Percentiles rank a stretch among this genome's conserved stretches.
These are phyloP conservation scores for Dissophora ornata DNA, from an alignment of 192 early-diverging fungal genomes.

Conservation along the genomic window DNA sequence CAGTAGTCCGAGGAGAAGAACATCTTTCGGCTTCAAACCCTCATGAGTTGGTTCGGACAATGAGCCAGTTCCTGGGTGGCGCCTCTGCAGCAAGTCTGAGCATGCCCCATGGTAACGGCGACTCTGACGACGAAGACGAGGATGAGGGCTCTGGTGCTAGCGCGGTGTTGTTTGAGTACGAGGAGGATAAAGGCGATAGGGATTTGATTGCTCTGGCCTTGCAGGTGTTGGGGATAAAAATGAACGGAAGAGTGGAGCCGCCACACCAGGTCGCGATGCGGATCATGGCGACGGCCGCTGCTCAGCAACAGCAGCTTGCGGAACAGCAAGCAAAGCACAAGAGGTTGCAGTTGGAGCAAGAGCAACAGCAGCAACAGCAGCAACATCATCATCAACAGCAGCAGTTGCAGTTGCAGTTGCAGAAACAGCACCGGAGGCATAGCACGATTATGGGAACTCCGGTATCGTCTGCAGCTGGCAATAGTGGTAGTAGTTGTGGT, in stretches of 20 bases:
- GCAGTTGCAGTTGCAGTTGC: too few relatives aligned
- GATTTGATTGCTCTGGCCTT: slow-evolving; percentile 81
- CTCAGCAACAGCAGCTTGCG: slow-evolving; percentile 35
- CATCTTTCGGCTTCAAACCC: neutral
- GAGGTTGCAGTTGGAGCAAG: neutral
- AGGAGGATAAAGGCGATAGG: slow-evolving; percentile 73
- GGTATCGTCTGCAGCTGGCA: neutral
- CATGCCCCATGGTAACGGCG: slow-evolving; percentile 4
- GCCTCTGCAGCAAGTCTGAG: slow-evolving; percentile 4
- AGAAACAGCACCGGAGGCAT: too few relatives aligned
- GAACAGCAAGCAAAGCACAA: slow-evolving; percentile 31
- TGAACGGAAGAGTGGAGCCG: slow-evolving; percentile 69
- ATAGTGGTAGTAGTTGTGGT: too few relatives aligned
- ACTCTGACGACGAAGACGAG: neutral
- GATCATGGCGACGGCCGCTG: slow-evolving; percentile 56
- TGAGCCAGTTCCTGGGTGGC: slow-evolving; percentile 36
- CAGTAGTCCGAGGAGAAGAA: too few relatives aligned
- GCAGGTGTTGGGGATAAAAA: slow-evolving; percentile 78
- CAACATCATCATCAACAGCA: neutral
- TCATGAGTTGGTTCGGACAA: slow-evolving; percentile 26
- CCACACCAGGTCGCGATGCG: slow-evolving; percentile 70
- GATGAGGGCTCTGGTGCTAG: slow-evolving; percentile 12
- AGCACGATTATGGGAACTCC: too few relatives aligned
- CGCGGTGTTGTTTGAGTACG: slow-evolving; percentile 58
- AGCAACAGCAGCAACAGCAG: neutral